Conservation (phyloP, 257 asterid species). For the Nicotiana undulata region DNA sequence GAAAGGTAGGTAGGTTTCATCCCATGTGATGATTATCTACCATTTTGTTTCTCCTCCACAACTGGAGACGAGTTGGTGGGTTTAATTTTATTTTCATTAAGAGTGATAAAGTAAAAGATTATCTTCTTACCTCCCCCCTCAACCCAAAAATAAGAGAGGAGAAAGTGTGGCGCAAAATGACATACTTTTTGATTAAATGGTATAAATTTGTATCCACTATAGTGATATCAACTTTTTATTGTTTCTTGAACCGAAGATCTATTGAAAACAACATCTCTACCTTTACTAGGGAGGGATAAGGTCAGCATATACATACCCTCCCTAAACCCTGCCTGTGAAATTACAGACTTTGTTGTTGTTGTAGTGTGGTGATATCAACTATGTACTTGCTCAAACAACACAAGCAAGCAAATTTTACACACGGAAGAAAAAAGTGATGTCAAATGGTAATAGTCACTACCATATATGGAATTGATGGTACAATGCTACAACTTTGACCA, state of each 20-base stretch:
- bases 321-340: rapidly evolving
- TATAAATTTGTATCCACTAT: no score
- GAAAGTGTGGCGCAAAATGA: not conserved
- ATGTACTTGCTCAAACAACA: not conserved
- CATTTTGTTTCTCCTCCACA: not conserved
- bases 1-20: not conserved
- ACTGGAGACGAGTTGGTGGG: not conserved
- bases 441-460: not conserved
- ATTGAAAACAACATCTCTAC: no score
- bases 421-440: not conserved
- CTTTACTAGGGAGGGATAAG: no score
- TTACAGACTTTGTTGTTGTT: no score
- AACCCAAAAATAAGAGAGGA: not conserved
- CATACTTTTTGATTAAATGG: no score
- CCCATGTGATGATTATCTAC: not conserved
- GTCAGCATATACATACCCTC: no score
- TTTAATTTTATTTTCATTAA: not conserved
- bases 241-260: no score
- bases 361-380: no score
- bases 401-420: not conserved
- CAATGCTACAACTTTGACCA: not conserved
- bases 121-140: not conserved
- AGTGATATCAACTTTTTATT: no score
- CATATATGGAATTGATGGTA: not conserved
- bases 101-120: not conserved